Conservation (phyloP, 2,329 filamentous ascomycete species). For the Ophiostoma himal-ulmi region DNA sequence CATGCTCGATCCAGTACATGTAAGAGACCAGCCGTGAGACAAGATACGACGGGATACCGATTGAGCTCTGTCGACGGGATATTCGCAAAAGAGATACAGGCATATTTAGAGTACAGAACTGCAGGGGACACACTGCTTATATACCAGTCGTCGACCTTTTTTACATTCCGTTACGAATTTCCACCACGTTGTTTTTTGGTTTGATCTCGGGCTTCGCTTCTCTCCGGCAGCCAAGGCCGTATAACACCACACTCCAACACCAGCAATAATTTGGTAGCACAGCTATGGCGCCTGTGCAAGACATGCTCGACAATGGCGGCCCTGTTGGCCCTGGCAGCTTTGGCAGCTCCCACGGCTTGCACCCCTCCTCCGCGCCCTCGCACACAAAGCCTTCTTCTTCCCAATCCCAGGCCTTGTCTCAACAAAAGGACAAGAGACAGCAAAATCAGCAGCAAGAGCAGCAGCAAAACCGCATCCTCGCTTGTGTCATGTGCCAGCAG, state of each 20-base stretch:
- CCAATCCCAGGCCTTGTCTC: background rate
- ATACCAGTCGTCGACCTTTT: background rate
- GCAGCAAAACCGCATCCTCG: slow-evolving; percentile 37
- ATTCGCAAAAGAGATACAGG: background rate
- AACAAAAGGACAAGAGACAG: background rate
- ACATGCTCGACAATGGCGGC: background rate
- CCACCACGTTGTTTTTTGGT: background rate
- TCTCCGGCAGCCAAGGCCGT: background rate
- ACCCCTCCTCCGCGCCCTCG: background rate
- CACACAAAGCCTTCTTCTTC: background rate
- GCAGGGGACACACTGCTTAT: background rate
- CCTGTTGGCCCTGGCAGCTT: background rate
- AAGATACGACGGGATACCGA: background rate
- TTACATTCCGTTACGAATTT: background rate
- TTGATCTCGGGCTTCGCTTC: background rate
- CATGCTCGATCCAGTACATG: background rate
- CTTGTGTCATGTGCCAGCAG: slow-evolving; percentile 53
- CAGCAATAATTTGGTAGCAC: background rate
- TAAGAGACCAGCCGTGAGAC: background rate
- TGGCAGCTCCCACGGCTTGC: background rate
- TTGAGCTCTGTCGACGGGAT: background rate
- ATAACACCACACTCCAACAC: background rate
- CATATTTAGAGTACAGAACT: background rate
- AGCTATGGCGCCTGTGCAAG: background rate
- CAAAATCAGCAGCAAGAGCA: background rate